Base-by-base conservation (phyloP, 228 moss, liverwort and hornwort genomes). In the Sphagnum fallax region DNA sequence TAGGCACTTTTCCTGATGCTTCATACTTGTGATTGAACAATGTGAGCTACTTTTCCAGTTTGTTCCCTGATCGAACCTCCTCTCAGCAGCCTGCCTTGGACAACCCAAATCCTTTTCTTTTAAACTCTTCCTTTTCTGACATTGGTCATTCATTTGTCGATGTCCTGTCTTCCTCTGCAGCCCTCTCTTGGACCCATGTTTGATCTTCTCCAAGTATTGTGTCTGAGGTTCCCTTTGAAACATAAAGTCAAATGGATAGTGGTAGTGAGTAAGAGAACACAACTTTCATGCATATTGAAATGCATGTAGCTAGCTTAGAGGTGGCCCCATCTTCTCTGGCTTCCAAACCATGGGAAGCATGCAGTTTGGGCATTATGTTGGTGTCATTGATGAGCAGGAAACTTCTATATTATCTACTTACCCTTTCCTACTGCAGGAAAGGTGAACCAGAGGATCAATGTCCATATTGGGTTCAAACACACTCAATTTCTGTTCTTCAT, bases 401-500 rank as follows among this genome's bases (percentile, higher is more conserved):
- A 61, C 5, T 70, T 65, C 10, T 50, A 8, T 12, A 59, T 50
- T 11, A 32, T 32, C 32, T 65, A 18, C 68, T 67, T 49, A 51
- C 50, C 51, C 16, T 61, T 62, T 49, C 71, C 70, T 64, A 64
- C 66, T 50, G n/a, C 67, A 80, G 73, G 61, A 12, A 6, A 73
- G 71, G 60, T 60, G 62, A 65, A 11, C 53, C 0, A 64, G 78
- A 50, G 63, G 59, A 48, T 73, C 63, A 49, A 72, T 6, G n/a
- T 6, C 6, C 50, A 6, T 48, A 5, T 14, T 60, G 48, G 60
- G 53, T 65, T 61, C 52, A 68, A 62, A 49, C 61, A 75, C 67
- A 72, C 72, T 64, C 67, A 47, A 57, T 73, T 60, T 72, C 71
- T 72, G 69, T 61, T 74, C 67, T 12, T 73, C 79, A 64, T 72